These are phyloP conservation scores for Globisporangium solare DNA, from an alignment of 352 stramenopile genomes.

Conservation along the genomic window DNA sequence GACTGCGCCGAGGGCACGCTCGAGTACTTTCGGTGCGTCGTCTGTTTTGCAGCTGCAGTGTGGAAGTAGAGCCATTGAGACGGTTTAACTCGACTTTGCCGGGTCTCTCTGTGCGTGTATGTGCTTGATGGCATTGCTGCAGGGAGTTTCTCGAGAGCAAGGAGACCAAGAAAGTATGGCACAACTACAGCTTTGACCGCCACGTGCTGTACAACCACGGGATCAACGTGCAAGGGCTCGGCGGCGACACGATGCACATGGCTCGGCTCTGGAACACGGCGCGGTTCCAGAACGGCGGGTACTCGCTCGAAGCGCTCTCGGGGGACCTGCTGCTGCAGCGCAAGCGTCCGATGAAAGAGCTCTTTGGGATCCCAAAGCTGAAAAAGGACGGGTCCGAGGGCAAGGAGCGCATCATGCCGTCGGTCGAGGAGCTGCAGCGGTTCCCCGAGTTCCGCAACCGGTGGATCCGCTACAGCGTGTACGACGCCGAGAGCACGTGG, in stretches of 20 bases:
- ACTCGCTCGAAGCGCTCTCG: constrained; percentile 94
- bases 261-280: constrained; percentile 89
- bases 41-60: neutral
- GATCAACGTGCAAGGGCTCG: constrained; percentile 91
- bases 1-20: constrained; percentile 87
- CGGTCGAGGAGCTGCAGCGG: constrained; percentile 77
- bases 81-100: no score
- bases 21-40: constrained; percentile 50
- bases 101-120: neutral
- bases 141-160: constrained; percentile 92
- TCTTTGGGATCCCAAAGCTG: constrained; percentile 93
- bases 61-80: no score
- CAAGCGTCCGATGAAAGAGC: constrained; percentile 97
- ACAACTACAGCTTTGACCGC: constrained; percentile 99
- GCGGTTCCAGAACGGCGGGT: constrained; percentile 84
- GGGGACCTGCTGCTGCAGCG: constrained; percentile 72
- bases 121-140: neutral
- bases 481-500: constrained; percentile 97
- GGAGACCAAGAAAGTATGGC: constrained; percentile 94
- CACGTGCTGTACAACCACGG: constrained; percentile 98
- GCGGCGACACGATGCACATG: constrained; percentile 99
- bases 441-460: constrained; percentile 83
- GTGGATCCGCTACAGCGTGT: constrained; percentile 97
- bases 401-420: constrained; percentile 77
- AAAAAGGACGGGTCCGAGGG: constrained; percentile 94